Evolutionary conservation across 139 green algal species (phyloP).

Genomic region (Yamagishiella unicocca): DNA sequence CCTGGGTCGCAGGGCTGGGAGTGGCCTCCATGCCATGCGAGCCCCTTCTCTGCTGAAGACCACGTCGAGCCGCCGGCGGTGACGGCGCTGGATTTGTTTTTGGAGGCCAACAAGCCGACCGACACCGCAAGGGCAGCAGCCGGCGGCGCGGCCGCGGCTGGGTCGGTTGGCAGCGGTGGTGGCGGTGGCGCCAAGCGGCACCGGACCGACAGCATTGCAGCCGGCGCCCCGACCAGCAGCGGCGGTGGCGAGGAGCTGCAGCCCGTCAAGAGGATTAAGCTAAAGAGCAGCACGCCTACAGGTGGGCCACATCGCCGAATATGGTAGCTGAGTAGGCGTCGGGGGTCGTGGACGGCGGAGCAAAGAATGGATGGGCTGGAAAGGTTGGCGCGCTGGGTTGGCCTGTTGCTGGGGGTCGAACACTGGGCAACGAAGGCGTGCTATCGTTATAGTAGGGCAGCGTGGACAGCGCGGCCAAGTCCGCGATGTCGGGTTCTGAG

Average conservation of each 20-base stretch:
- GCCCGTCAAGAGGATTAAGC: not conserved
- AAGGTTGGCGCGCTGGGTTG: no score
- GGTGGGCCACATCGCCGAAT: no score
- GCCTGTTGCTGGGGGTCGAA: no score
- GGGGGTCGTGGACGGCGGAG: no score
- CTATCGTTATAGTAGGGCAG: no score
- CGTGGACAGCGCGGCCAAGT: no score
- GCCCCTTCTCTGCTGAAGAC: slow-evolving; percentile 16
- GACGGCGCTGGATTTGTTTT: slow-evolving; percentile 1
- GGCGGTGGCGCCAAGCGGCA: not conserved
- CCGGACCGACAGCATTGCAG: not conserved
- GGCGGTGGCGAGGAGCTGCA: not conserved
- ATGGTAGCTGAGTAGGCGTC: no score
- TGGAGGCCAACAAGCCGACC: not conserved
- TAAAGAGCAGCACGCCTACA: not conserved
- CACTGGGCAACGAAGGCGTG: no score
- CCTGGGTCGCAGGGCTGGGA: slow-evolving; percentile 34
- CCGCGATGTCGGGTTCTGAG: no score
- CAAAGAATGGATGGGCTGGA: no score
- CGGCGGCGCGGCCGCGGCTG: not conserved
- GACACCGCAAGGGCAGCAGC: not conserved
- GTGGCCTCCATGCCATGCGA: not conserved
- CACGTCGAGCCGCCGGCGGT: not conserved
- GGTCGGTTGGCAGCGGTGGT: not conserved
- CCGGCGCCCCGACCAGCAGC: not conserved